These are phyloP conservation scores for Canavalia ensiformis DNA, from an alignment of 306 rosid species.

Conservation along the genomic window DNA sequence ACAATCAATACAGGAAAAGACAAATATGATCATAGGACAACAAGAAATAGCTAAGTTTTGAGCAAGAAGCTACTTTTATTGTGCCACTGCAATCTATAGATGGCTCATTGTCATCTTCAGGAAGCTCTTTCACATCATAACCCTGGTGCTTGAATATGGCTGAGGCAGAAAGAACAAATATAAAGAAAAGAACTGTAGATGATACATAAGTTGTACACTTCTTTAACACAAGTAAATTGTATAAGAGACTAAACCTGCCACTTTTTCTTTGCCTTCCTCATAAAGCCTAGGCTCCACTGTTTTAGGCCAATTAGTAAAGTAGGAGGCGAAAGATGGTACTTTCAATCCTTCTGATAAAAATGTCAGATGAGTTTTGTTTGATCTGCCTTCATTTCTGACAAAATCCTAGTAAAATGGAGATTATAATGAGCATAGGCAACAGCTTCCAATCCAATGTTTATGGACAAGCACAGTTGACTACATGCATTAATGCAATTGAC, in stretches of 20 bases:
- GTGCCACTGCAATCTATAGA: constrained; percentile 75
- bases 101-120: constrained; percentile 74
- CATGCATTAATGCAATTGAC: constrained; percentile 21
- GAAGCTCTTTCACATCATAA: constrained; percentile 90
- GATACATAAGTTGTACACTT: constrained; percentile 29
- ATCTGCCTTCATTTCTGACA: constrained; percentile 83
- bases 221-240: constrained; percentile 34
- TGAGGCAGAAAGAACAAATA: constrained; percentile 52
- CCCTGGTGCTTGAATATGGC: constrained; percentile 99
- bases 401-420: constrained; percentile 67
- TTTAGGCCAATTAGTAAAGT: constrained; percentile 84
- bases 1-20: constrained; percentile 44
- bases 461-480: constrained; percentile 10
- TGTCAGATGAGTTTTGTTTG: constrained; percentile 72
- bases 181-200: constrained; percentile 39
- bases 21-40: background rate
- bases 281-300: constrained; percentile 76
- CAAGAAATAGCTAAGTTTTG: constrained; percentile 11
- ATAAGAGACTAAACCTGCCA: constrained; percentile 77
- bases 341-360: constrained; percentile 86
- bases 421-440: constrained; percentile 42
- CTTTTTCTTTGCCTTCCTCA: constrained; percentile 97
- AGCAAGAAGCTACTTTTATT: constrained; percentile 69
- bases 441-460: constrained; percentile 35
- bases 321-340: constrained; percentile 69